Conservation (phyloP, 768 basidiomycete species). For the Macrolepiota fuliginosa region DNA sequence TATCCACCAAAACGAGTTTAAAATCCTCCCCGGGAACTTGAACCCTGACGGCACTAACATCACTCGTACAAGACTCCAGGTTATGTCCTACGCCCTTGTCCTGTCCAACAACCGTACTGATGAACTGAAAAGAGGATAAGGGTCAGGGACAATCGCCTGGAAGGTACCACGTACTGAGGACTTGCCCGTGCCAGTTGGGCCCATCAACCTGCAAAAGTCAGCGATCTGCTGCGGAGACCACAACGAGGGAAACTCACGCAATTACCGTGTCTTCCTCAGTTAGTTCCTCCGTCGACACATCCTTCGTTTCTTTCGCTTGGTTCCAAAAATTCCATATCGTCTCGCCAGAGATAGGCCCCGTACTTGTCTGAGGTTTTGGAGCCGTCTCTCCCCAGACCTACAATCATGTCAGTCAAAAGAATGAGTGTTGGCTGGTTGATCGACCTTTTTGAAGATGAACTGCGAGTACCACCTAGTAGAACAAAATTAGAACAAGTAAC, state of each 20-base stretch:
- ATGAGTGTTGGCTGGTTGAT: neutral
- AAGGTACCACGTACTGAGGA: constrained; percentile 15
- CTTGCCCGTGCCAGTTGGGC: constrained; percentile 19
- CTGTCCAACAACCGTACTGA: too few species aligned
- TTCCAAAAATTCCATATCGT: neutral
- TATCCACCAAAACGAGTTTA: too few species aligned
- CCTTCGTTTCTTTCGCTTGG: neutral
- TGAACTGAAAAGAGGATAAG: constrained; percentile 24
- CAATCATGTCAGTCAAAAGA: neutral
- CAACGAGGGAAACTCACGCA: neutral
- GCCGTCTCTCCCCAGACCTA: neutral
- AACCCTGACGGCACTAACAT: too few species aligned
- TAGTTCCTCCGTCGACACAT: constrained; percentile 2
- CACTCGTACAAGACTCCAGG: too few species aligned
- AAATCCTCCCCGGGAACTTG: too few species aligned
- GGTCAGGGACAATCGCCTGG: neutral
- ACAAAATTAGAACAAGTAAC: too few species aligned
- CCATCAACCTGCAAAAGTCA: constrained; percentile 13
- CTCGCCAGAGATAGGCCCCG: neutral
- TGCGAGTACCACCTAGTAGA: neutral
- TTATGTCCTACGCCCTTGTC: too few species aligned
- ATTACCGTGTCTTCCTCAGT: constrained; percentile 8
- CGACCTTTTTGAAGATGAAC: neutral
- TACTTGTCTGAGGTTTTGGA: neutral
- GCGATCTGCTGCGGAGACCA: neutral